Evolutionary conservation across 2,329 filamentous ascomycete species (phyloP).

Genomic region (Beauveria sp.): DNA sequence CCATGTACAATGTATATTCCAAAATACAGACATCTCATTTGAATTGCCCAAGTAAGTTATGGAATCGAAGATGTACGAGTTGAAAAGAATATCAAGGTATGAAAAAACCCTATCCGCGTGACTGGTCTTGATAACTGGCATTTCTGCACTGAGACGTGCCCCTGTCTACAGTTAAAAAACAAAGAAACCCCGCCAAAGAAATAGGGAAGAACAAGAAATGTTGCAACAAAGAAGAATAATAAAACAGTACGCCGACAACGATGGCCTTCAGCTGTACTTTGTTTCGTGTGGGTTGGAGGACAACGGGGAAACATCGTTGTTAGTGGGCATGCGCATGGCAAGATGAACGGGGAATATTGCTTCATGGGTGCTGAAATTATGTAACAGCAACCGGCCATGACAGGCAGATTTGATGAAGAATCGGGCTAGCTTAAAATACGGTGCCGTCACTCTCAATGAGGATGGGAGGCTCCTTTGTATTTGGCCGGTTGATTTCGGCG

Average conservation of each 20-base stretch:
- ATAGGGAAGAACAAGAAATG: not conserved
- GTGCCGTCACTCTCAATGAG: constrained; percentile 95
- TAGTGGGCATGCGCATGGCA: no score
- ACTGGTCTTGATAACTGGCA: no score
- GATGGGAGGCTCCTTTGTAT: constrained; percentile 94
- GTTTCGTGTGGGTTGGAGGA: not conserved
- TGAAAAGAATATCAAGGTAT: not conserved
- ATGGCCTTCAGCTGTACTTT: not conserved
- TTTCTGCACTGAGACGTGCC: not conserved
- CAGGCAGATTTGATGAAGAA: not conserved
- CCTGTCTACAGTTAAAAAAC: not conserved
- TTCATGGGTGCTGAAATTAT: no score
- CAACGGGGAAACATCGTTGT: not conserved
- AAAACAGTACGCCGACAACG: not conserved
- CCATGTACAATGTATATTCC: constrained; percentile 4
- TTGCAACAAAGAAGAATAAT: not conserved
- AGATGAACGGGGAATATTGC: no score
- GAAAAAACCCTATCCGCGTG: no score
- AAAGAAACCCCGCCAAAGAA: not conserved
- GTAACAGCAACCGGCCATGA: not conserved
- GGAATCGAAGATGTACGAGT: not conserved
- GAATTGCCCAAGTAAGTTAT: not conserved
- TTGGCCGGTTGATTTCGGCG: constrained; percentile 88
- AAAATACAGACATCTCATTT: not conserved
- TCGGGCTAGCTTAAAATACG: constrained; percentile 59